Percentiles rank a stretch among this genome's conserved stretches.
Evolutionary conservation across 2,329 filamentous ascomycete species (phyloP).

Genomic region (Claviceps maximensis): DNA sequence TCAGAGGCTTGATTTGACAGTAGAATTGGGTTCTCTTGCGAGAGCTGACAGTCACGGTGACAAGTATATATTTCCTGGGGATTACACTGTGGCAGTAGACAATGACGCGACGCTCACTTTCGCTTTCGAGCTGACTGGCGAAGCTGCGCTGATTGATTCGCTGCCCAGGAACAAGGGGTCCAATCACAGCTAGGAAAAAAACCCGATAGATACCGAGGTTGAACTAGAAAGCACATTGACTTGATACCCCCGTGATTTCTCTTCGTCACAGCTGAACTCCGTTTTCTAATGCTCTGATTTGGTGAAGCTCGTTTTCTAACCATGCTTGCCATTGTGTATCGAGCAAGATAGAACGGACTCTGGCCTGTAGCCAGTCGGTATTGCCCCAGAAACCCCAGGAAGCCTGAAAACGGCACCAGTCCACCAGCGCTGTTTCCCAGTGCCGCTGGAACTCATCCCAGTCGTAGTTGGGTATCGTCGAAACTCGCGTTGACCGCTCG

Average conservation of each 20-base stretch:
- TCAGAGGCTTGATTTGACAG: conserved; percentile 3
- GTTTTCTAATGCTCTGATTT: neutral
- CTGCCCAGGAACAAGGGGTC: neutral
- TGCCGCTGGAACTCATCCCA: conserved; percentile 43
- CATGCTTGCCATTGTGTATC: conserved; percentile 16
- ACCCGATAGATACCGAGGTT: neutral
- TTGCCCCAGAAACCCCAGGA: conserved; percentile 51
- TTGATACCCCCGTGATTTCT: too few species aligned
- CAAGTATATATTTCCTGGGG: conserved; percentile 8
- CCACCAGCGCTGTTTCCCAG: conserved; percentile 54
- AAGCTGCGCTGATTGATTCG: neutral
- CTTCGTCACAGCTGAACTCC: neutral
- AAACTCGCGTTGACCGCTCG: neutral
- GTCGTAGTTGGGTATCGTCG: conserved; percentile 25
- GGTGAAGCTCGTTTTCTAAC: neutral
- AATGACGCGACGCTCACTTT: conserved; percentile 1
- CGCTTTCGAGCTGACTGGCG: conserved; percentile 5
- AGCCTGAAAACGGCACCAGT: conserved; percentile 51
- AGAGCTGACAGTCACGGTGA: conserved; percentile 8
- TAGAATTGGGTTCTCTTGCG: conserved; percentile 7
- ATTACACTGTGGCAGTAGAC: conserved; percentile 7
- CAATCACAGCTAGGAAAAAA: neutral
- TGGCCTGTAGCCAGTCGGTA: conserved; percentile 41
- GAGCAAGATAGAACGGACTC: conserved; percentile 34
- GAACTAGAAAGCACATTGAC: too few species aligned